Conservation (phyloP, 1,284 basidiomycete genomes). For the Taiwanofungus camphoratus region DNA sequence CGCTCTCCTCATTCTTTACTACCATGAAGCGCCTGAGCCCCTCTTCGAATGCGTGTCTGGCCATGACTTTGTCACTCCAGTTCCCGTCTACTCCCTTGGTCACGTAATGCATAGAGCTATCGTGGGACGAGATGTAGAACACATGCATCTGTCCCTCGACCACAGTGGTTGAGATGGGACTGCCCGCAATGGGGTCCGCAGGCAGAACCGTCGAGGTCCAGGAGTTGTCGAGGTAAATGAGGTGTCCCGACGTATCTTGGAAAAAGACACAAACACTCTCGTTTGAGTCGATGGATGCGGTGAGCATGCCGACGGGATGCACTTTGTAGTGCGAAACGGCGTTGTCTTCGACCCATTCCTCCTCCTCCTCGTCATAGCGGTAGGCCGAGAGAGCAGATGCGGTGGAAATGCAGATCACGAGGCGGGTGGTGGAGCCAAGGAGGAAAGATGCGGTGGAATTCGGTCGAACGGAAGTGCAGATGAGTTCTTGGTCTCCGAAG, state of each 20-base stretch:
- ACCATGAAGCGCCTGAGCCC: neutral
- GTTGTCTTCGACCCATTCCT: constrained; percentile 7
- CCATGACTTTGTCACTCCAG: constrained; percentile 3
- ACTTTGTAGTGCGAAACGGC: neutral
- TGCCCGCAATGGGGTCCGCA: constrained; percentile 1
- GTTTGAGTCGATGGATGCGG: constrained; percentile 1
- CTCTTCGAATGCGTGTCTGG: neutral
- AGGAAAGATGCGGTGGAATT: constrained; percentile 5
- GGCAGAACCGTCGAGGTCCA: constrained; percentile 1
- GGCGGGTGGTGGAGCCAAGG: neutral
- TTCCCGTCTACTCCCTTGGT: neutral
- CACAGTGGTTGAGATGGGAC: neutral
- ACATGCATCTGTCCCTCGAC: constrained; percentile 1
- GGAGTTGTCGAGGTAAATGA: constrained; percentile 4
- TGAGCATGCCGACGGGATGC: constrained; percentile 1
- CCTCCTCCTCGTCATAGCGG: constrained; percentile 7
- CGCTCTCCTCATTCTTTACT: neutral
- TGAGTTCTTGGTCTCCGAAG: constrained; percentile 7
- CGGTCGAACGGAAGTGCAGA: constrained; percentile 2
- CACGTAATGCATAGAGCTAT: constrained; percentile 4
- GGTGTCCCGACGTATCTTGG: constrained; percentile 2
- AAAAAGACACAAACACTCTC: constrained; percentile 3
- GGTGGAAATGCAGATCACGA: constrained; percentile 3
- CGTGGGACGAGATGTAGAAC: constrained; percentile 2
- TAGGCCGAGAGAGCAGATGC: neutral